Evolutionary conservation across 257 asterid genomes (phyloP).

Genomic region (Marsdenia floribunda): DNA sequence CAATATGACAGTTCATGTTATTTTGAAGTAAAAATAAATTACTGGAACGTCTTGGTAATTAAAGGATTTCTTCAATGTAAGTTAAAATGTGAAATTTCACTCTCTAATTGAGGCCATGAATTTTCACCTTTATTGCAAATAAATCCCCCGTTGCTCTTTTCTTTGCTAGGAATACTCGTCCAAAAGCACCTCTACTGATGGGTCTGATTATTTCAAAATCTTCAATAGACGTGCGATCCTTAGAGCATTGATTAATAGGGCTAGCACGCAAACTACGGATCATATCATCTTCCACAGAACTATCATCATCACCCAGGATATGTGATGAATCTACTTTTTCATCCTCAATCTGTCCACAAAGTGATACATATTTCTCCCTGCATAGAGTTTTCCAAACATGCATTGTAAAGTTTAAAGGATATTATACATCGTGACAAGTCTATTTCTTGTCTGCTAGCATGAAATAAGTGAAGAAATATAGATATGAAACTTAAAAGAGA

Average conservation of each 20-base stretch:
- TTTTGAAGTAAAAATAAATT: background rate
- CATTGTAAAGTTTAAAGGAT: conserved; percentile 19
- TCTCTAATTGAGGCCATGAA: background rate
- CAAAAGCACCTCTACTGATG: conserved; percentile 98
- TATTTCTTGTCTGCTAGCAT: background rate
- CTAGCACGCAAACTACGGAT: conserved; percentile 87
- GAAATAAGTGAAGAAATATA: background rate
- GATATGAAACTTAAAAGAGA: background rate
- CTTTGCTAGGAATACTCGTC: conserved; percentile 88
- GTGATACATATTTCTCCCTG: conserved; percentile 92
- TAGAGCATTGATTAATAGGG: conserved; percentile 75
- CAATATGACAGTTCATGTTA: background rate
- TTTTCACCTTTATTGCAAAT: conserved; percentile 86
- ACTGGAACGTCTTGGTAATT: background rate
- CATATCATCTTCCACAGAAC: conserved; percentile 72
- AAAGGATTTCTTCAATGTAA: background rate
- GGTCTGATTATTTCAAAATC: conserved; percentile 99
- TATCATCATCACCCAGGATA: conserved; percentile 57
- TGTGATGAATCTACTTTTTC: conserved; percentile 48
- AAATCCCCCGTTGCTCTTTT: conserved; percentile 97
- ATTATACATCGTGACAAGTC: background rate
- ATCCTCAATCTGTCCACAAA: conserved; percentile 91
- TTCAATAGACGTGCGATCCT: conserved; percentile 91
- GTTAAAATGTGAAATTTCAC: background rate
- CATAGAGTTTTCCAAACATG: conserved; percentile 26